Conservation (phyloP, 2,329 filamentous ascomycete genomes). For the Calonectria honghensis region DNA sequence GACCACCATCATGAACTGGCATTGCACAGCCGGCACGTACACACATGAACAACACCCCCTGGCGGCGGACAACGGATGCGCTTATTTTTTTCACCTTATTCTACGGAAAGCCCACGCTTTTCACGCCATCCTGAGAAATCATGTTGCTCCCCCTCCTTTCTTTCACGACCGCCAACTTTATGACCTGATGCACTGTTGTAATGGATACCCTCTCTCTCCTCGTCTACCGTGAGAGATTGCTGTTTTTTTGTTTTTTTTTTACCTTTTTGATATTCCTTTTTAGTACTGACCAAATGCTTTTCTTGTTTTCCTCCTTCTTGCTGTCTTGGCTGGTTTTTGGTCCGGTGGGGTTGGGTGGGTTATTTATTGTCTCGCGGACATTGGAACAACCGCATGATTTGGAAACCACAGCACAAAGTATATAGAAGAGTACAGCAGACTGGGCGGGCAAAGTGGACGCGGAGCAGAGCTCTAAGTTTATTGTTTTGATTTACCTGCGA, state of each 20-base stretch:
- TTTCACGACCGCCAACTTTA: conserved; percentile 41
- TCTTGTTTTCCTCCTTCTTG: background rate
- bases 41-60: conserved; percentile 19
- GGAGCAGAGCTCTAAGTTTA: conserved; percentile 24
- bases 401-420: conserved; percentile 28
- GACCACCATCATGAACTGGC: conserved; percentile 15
- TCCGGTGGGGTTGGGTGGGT: background rate
- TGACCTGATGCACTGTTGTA: conserved; percentile 42
- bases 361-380: conserved; percentile 24
- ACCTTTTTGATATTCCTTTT: conserved; percentile 16
- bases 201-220: conserved; percentile 46
- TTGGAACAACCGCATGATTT: conserved; percentile 9
- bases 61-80: conserved; percentile 21
- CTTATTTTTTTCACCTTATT: conserved; percentile 4
- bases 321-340: conserved; percentile 3
- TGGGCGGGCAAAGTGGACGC: conserved; percentile 25
- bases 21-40: conserved; percentile 18
- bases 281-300: background rate
- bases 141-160: conserved; percentile 28
- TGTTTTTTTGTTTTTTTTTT: conserved; percentile 9
- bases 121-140: conserved; percentile 35
- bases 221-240: conserved; percentile 34
- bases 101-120: conserved; percentile 18
- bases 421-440: conserved; percentile 27
- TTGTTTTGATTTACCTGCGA: conserved; percentile 9